Conservation (phyloP, 2,329 filamentous ascomycete genomes). For the Thielaviopsis punctulata region DNA sequence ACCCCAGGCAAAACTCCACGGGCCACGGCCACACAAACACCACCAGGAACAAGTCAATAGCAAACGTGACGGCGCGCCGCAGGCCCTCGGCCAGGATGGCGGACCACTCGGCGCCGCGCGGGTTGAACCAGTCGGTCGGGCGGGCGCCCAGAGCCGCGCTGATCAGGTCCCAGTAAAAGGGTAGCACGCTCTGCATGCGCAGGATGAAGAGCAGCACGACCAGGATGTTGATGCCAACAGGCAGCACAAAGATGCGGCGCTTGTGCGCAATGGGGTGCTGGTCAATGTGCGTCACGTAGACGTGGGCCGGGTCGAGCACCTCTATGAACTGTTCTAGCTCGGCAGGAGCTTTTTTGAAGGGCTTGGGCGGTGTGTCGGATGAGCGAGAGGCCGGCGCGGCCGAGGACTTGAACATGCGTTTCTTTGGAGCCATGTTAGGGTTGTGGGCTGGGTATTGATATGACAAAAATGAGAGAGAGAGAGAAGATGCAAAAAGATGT, state of each 20-base stretch:
- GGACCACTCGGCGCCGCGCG: slow-evolving; percentile 35
- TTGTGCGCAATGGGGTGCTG: slow-evolving; percentile 52
- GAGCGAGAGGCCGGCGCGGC: slow-evolving; percentile 1
- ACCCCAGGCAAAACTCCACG: slow-evolving; percentile 49
- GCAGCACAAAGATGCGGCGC: slow-evolving; percentile 65
- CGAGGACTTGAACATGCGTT: slow-evolving; percentile 10
- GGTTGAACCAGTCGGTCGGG: slow-evolving; percentile 50
- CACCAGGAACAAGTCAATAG: slow-evolving; percentile 55
- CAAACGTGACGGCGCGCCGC: slow-evolving; percentile 46
- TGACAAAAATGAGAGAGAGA: not conserved
- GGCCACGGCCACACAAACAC: slow-evolving; percentile 59
- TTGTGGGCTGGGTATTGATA: not conserved
- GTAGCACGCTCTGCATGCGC: slow-evolving; percentile 50
- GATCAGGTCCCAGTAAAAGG: slow-evolving; percentile 55
- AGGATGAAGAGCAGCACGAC: slow-evolving; percentile 48
- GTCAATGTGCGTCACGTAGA: slow-evolving; percentile 81
- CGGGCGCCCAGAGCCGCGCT: slow-evolving; percentile 45
- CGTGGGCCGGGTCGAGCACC: slow-evolving; percentile 46
- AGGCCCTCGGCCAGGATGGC: slow-evolving; percentile 39
- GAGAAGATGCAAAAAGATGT: not conserved
- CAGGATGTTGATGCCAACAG: slow-evolving; percentile 55
- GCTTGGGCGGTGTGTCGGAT: slow-evolving; percentile 32
- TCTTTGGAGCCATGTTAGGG: slow-evolving; percentile 8
- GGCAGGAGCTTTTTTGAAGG: slow-evolving; percentile 50
- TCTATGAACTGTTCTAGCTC: slow-evolving; percentile 48